Conservation (phyloP, 306 rosid genomes). For the Mimosa bimucronata region DNA sequence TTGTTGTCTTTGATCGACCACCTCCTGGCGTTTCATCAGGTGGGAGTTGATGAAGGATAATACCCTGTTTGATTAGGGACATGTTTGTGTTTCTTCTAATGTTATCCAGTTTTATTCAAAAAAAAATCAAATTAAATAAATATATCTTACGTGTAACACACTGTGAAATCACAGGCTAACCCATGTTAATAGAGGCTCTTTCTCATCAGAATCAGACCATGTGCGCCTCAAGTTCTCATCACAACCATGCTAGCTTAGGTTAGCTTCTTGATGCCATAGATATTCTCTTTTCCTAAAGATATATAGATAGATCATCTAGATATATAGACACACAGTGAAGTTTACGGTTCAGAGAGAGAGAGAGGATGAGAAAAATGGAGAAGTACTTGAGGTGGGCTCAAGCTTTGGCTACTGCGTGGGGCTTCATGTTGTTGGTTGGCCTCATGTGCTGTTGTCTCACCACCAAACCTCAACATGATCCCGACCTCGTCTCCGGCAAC, state of each 20-base stretch:
- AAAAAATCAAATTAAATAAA: too few relatives aligned
- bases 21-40: too few relatives aligned
- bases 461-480: conserved; percentile 49
- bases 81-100: too few relatives aligned
- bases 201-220: conserved; percentile 41
- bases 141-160: too few relatives aligned
- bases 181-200: conserved; percentile 46
- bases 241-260: conserved; percentile 6
- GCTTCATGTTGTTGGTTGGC: conserved; percentile 57
- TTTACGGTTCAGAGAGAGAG: neutral
- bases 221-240: conserved; percentile 24
- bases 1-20: too few relatives aligned
- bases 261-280: conserved; percentile 19
- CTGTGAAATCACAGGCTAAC: neutral
- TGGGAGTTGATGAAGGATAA: too few relatives aligned
- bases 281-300: conserved; percentile 14
- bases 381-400: conserved; percentile 52
- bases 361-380: conserved; percentile 37
- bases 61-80: too few relatives aligned
- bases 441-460: conserved; percentile 67
- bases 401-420: conserved; percentile 61
- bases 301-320: neutral
- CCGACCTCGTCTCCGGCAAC: conserved; percentile 32
- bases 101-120: too few relatives aligned
- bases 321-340: neutral